phyloP scores from a whole-genome alignment of 768 basidiomycete genomes.

The Paxillus ammoniavirescens region DNA sequence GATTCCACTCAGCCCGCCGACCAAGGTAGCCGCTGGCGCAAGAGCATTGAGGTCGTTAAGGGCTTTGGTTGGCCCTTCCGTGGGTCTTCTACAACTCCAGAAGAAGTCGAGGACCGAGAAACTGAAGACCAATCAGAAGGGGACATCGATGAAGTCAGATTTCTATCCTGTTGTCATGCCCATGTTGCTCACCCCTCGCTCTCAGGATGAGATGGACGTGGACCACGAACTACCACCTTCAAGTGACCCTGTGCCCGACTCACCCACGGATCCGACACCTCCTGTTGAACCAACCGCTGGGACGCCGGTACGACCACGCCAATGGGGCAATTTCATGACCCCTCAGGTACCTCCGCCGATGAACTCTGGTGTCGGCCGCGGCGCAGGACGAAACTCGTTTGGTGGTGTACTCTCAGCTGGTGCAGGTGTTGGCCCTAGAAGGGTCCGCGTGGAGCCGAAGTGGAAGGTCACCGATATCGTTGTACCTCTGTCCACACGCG shows the following conservation, averaged over 20 bases:
- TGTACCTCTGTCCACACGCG: conserved; percentile 31
- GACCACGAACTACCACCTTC: conserved; percentile 3
- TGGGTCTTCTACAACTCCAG: conserved; percentile 22
- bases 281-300: background rate
- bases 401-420: conserved; percentile 27
- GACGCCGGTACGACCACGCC: conserved; percentile 15
- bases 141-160: conserved; percentile 17
- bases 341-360: conserved; percentile 40
- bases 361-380: conserved; percentile 4
- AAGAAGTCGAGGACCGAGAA: conserved; percentile 21
- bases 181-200: background rate
- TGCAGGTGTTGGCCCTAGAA: conserved; percentile 38
- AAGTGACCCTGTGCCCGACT: background rate
- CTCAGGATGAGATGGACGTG: background rate
- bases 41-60: conserved; percentile 33
- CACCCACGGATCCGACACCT: background rate
- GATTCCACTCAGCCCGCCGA: conserved; percentile 5
- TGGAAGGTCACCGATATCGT: conserved; percentile 60
- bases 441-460: conserved; percentile 47
- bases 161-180: background rate
- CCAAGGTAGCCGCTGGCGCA: conserved; percentile 27
- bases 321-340: conserved; percentile 50
- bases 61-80: conserved; percentile 31
- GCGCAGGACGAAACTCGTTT: conserved; percentile 38
- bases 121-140: conserved; percentile 23